Evolutionary conservation across 345 rosid genomes (phyloP).

Genomic region (Salix brachista): DNA sequence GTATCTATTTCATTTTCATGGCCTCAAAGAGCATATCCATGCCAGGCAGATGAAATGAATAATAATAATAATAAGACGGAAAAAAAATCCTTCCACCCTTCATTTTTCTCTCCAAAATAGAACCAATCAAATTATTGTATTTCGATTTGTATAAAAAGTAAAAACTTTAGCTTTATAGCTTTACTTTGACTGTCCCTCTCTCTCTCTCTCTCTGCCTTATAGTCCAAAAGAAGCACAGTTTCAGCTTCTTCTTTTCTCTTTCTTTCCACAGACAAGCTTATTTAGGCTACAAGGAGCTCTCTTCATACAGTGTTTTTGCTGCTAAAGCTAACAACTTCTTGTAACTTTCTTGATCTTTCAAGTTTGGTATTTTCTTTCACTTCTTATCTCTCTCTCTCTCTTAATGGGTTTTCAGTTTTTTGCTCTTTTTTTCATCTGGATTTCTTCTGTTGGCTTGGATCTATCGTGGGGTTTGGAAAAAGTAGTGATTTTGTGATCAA

Average conservation of each 20-base stretch:
- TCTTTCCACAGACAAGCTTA: constrained; percentile 9
- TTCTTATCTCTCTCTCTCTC: not conserved
- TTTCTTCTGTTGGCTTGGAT: constrained; percentile 32
- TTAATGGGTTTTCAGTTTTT: not conserved
- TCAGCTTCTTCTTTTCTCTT: not conserved
- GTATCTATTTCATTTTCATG: too few relatives aligned
- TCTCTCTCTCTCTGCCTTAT: constrained; percentile 17
- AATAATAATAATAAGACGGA: too few relatives aligned
- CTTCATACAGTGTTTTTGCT: constrained; percentile 15
- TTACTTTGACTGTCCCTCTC: constrained; percentile 36
- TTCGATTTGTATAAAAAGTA: not conserved
- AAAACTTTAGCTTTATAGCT: constrained; percentile 15
- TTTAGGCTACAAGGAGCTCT: constrained; percentile 7
- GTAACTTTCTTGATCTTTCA: constrained; percentile 22
- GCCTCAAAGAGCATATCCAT: not conserved
- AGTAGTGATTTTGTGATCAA: constrained; percentile 21
- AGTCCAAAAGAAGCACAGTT: constrained; percentile 20
- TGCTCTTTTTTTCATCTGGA: constrained; percentile 32
- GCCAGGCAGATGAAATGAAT: not conserved
- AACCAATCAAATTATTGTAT: constrained; percentile 11
- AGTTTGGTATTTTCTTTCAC: constrained; percentile 27
- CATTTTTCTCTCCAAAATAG: not conserved
- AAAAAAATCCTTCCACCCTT: not conserved
- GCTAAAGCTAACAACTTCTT: constrained; percentile 4
- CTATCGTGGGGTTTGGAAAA: constrained; percentile 29